Base-by-base conservation (phyloP, 352 stramenopile genomes). In the Phytophthora macrochlamydospora region DNA sequence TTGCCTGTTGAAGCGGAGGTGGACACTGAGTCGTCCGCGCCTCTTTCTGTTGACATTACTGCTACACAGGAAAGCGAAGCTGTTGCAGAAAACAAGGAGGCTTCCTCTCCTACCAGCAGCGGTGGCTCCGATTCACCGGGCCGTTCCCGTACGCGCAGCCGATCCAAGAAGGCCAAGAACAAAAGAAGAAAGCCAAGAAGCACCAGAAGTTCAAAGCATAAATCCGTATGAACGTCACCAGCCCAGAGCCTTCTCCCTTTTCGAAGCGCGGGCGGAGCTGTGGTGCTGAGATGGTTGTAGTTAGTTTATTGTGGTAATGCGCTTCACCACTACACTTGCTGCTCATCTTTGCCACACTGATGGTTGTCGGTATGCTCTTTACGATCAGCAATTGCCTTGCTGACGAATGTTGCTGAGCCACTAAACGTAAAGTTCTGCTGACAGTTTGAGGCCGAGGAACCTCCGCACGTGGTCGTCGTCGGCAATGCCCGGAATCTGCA, bases 401-500 rank as follows among this genome's bases (percentile, higher is more conserved):
- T 24, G 18, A 24, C 18, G 18, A 24, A 24, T 24, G 18, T 24
- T 24, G 18, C 18, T 24, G 18, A 24, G n/a, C 11, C n/a, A 38
- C 76, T 64, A 83, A 18, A 93, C 81, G 55, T 83, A 93, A 45
- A 91, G 83, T 35, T 81, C 77, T 57, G 78, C 73, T 44, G 79
- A 87, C 52, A 72, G 67, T 37, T 87, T 83, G 4, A 93, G 69
- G 29, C 83, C 72, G 24, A 93, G 63, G 50, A 93, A 93, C n/a
- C 85, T 62, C 11, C 79, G 79, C 50, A 91, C 81, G 38, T 58
- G 62, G 29, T 65, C 54, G 33, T 91, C 82, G 54, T 88, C 81
- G 13, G 79, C 70, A 42, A 91, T 62, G 28, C 83, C 69, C 3
- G 82, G 85, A 37, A 91, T 91, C 65, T 77, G 75, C 43, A 93